These are phyloP conservation scores for Pseudohalonectria lignicola DNA, from an alignment of 2,329 filamentous ascomycete species.

Conservation along the genomic window DNA sequence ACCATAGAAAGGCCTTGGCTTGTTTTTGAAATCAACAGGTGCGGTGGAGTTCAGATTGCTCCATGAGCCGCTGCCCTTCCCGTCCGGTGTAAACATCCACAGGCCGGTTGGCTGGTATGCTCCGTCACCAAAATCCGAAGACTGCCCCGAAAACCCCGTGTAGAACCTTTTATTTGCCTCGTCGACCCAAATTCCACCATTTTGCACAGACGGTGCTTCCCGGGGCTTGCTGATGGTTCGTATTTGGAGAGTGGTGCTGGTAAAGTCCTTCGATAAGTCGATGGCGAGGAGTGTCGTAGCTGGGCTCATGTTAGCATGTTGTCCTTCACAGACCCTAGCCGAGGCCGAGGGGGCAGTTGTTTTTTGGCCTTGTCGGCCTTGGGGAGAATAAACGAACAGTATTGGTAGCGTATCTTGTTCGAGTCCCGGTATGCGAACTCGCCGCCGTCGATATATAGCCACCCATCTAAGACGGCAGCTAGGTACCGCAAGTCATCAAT, in stretches of 20 bases:
- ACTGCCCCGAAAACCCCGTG: slow-evolving; percentile 8
- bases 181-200: slow-evolving; percentile 10
- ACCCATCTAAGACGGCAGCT: slow-evolving; percentile 11
- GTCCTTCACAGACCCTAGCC: too few species aligned
- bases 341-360: too few species aligned
- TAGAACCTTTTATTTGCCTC: slow-evolving; percentile 6
- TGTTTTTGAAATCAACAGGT: slow-evolving; percentile 5
- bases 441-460: slow-evolving; percentile 12
- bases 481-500: background rate
- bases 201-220: slow-evolving; percentile 5
- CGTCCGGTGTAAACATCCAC: slow-evolving; percentile 10
- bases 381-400: slow-evolving; percentile 7
- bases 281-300: slow-evolving; percentile 9
- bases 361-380: too few species aligned
- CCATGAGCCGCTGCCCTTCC: slow-evolving; percentile 6
- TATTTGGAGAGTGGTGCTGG: slow-evolving; percentile 6
- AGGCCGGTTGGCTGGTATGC: slow-evolving; percentile 6
- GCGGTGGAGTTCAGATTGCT: slow-evolving; percentile 8
- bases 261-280: slow-evolving; percentile 9
- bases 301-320: too few species aligned
- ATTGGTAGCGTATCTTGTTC: slow-evolving; percentile 8
- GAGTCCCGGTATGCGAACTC: slow-evolving; percentile 11
- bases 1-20: slow-evolving; percentile 7
- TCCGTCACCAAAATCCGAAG: slow-evolving; percentile 6
- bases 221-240: slow-evolving; percentile 6